phyloP scores from a whole-genome alignment of 495 filamentous ascomycete species.

The Usnea hakonensis region DNA sequence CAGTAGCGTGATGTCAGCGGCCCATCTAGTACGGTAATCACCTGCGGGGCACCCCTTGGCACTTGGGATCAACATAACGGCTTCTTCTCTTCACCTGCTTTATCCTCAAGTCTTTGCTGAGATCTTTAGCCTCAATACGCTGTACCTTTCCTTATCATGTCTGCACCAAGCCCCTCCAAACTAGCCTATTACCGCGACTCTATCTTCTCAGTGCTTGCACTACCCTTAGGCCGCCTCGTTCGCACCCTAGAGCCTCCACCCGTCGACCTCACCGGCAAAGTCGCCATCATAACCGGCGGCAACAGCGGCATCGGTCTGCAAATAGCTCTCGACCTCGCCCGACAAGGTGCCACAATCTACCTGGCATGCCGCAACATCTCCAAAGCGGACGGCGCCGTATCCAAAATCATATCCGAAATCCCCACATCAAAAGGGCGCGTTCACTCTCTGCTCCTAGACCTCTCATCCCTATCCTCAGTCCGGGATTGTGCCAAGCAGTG shows the following conservation, averaged over 20 bases:
- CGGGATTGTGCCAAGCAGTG: not conserved
- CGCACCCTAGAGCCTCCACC: not conserved
- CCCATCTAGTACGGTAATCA: too few species aligned
- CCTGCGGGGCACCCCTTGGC: too few species aligned
- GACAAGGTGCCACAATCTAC: constrained; percentile 22
- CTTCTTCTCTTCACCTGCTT: too few species aligned
- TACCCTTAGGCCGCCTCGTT: constrained; percentile 1
- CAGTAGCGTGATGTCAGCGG: too few species aligned
- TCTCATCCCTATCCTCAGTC: constrained; percentile 1
- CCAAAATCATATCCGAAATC: not conserved
- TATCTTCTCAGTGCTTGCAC: not conserved
- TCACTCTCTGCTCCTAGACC: not conserved
- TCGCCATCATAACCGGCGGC: constrained; percentile 24
- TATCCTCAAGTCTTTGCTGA: too few species aligned
- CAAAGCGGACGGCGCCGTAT: constrained; percentile 4
- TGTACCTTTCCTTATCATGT: too few species aligned
- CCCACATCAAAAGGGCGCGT: not conserved
- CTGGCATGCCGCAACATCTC: constrained; percentile 22
- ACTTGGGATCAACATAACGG: too few species aligned
- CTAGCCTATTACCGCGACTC: constrained; percentile 6
- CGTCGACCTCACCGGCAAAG: constrained; percentile 20
- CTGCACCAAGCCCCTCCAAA: not conserved
- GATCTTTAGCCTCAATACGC: too few species aligned
- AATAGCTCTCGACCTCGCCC: constrained; percentile 18
- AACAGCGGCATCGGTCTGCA: constrained; percentile 25